phyloP scores from a whole-genome alignment of 345 rosid genomes.

The Eucalyptus sp. region DNA sequence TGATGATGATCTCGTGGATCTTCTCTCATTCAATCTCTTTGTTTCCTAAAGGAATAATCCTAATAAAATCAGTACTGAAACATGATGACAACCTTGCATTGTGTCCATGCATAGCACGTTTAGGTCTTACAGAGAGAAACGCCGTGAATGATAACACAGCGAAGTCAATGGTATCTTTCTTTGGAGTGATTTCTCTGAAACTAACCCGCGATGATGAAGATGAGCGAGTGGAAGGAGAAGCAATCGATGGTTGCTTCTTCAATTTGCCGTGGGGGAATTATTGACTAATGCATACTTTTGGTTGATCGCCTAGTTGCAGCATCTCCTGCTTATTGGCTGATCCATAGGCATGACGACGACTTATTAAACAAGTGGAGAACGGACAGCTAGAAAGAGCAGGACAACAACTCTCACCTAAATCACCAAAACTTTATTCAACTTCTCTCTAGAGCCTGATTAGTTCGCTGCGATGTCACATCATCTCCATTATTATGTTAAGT shows the following conservation, averaged over 20 bases:
- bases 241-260: not conserved
- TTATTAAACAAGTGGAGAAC: not conserved
- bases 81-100: not conserved
- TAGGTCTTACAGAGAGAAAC: not conserved
- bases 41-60: not conserved
- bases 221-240: not conserved
- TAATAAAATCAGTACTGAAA: not conserved
- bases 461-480: not conserved
- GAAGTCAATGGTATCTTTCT: not conserved
- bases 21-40: not conserved
- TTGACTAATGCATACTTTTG: not conserved
- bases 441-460: not conserved
- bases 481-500: not conserved
- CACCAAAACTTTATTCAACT: not conserved
- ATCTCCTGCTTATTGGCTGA: not conserved
- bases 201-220: not conserved
- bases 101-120: not conserved
- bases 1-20: not conserved
- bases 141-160: not conserved
- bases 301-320: not conserved
- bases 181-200: not conserved
- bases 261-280: not conserved
- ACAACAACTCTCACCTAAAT: conserved; percentile 4
- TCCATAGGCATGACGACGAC: not conserved
- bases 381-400: not conserved